Evolutionary conservation across 768 basidiomycete genomes (phyloP), one percentile per base, ranked within the genome.

Genomic region (Lanmaoa pseudosensibilis): DNA sequence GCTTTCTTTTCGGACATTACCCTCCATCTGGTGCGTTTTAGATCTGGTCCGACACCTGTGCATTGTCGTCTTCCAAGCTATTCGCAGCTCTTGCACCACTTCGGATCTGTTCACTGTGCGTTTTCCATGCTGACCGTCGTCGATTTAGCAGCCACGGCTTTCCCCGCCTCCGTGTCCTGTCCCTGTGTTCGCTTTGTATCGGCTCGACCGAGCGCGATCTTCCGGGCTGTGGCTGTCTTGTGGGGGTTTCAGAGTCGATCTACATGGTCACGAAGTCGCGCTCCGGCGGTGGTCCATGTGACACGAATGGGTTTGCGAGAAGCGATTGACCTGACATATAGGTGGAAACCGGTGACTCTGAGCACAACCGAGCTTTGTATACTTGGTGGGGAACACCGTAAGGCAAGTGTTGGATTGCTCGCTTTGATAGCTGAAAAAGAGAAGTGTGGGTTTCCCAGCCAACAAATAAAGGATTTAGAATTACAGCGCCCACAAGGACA

Each of bases 401-500:
- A 50, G 55, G 30, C 25, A 53, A 52, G 52, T 53, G 52, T 27
- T 38, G 27, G 1, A 50, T 27, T 58, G 8, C 16, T 38, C 18
- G 38, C 54, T 30, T 51, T 48, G 59, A 57, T 46, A n/a, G 21
- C 48, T 50, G 48, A 56, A 56, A 46, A 43, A 33, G 23, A 23
- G 37, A 19, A 2, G 53, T 38, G 50, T 54, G 21, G 46, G 57
- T 64, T 71, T 68, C 59, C 57, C 63, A 67, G 63, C 62, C 62
- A 53, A 68, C 68, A 63, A 75, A 73, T 59, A 68, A 71, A 67
- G 56, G 57, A 57, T 52, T 53, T 55, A 21, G 55, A 55, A 55
- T 65, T 61, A 38, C 38, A 51, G 73, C 74, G 64, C 75, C 77
- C 75, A 77, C 76, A 77, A 72, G 75, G 73, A 74, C 77, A 77